Evolutionary conservation across 495 filamentous ascomycete genomes (phyloP), one percentile per base, ranked within the genome.

Genomic region (Tuber borchii): DNA sequence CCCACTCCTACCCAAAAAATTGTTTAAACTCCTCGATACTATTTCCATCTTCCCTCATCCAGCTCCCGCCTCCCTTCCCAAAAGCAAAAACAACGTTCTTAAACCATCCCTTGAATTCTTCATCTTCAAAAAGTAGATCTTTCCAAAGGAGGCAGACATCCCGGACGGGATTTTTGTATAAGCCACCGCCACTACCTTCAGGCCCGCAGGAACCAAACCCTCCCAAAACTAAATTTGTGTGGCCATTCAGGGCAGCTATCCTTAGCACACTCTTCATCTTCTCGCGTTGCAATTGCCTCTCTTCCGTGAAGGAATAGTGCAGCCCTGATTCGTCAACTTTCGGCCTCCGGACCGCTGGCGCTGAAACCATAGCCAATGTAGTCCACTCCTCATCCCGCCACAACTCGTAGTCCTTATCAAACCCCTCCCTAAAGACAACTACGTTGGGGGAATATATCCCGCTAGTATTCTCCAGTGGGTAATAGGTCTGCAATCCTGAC

Each of bases 81-180:
- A 93, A 90, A 2, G 91, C 90, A 81, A 93, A 93, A 1, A 91
- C 89, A 9, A 92, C 87, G 78, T 90, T 90, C 44, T 86, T 82
- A 81, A 93, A 91, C 73, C 88, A 87, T 40, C 91, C 90, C n/a
- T 85, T 83, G 70, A 93, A 89, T 77, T 93, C 91, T 0, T 86
- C 85, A 73, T 91, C 89, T 71, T 87, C 86, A 70, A 91, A 88
- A 3, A 92, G 85, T 2, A 92, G 84, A 73, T 90, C 88, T 74
- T 88, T 85, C 91, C 91, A 93, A 75, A 93, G 87, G 73, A 85
- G 86, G 46, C 91, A 90, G 20, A 93, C 85, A 81, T 93, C 90
- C 73, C 85, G 83, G 4, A 89, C 86, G 39, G 91, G 91, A 79
- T 93, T 93, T 69, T 89, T 87, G 82, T 91, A 90, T 1, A 74